Evolutionary conservation across 805 yeast genomes (phyloP).

Genomic region (Yueomyces sp.): DNA sequence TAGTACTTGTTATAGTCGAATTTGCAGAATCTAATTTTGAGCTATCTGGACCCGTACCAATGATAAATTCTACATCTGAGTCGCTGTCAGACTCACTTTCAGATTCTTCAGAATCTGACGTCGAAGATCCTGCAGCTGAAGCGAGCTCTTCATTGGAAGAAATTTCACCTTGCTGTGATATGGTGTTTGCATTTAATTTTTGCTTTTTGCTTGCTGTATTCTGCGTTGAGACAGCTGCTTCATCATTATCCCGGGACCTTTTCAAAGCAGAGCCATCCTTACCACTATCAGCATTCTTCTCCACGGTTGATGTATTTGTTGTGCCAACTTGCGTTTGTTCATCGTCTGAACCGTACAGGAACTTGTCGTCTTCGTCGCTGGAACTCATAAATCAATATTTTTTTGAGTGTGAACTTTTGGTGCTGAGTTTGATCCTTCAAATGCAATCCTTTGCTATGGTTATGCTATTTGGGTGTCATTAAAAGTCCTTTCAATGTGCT

Average conservation of each 20-base stretch:
- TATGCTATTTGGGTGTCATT: too few relatives aligned
- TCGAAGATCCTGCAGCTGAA: constrained; percentile 9
- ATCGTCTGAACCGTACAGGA: constrained; percentile 23
- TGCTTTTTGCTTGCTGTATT: too few relatives aligned
- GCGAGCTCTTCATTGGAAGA: constrained; percentile 6
- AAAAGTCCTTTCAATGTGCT: too few relatives aligned
- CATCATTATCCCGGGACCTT: not conserved
- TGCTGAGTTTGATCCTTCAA: too few relatives aligned
- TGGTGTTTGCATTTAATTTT: too few relatives aligned
- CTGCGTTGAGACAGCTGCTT: constrained; percentile 5
- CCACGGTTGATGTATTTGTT: too few relatives aligned
- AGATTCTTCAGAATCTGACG: constrained; percentile 32
- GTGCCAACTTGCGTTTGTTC: constrained; percentile 2
- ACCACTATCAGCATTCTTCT: too few relatives aligned
- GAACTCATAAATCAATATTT: constrained; percentile 10
- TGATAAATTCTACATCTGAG: constrained; percentile 75
- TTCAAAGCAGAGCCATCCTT: too few relatives aligned
- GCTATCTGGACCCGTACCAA: constrained; percentile 31
- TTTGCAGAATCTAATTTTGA: constrained; percentile 16
- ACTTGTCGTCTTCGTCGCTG: constrained; percentile 24
- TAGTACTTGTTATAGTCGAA: constrained; percentile 6
- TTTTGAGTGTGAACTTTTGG: too few relatives aligned
- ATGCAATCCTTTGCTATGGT: too few relatives aligned
- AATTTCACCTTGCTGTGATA: constrained; percentile 3
- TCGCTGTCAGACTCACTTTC: constrained; percentile 32